Percentiles rank a stretch among this genome's conserved stretches.
phyloP scores from a whole-genome alignment of 2,329 filamentous ascomycete genomes.

The Xylaria sp. region DNA sequence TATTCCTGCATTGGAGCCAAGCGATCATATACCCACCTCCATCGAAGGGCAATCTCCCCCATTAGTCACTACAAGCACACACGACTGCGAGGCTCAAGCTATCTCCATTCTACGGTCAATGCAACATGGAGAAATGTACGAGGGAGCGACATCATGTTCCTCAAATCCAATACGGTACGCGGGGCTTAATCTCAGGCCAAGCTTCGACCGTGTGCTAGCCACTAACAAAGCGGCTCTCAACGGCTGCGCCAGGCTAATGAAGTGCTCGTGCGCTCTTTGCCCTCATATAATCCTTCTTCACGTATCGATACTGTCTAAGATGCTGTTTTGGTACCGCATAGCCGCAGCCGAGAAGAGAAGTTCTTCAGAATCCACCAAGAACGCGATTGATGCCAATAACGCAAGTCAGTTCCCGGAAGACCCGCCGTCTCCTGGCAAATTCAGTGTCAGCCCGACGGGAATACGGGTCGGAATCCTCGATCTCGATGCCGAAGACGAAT shows the following conservation, averaged over 20 bases:
- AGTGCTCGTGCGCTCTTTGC: slow-evolving; percentile 28
- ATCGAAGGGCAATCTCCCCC: neutral
- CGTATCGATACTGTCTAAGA: slow-evolving; percentile 32
- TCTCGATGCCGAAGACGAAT: slow-evolving; percentile 28
- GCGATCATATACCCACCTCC: neutral
- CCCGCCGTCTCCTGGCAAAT: slow-evolving; percentile 17
- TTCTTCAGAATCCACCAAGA: no score
- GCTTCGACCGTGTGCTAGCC: slow-evolving; percentile 32
- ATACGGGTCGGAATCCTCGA: slow-evolving; percentile 29
- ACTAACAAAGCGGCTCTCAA: slow-evolving; percentile 27
- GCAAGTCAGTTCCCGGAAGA: neutral
- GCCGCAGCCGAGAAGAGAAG: slow-evolving; percentile 12
- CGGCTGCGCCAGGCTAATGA: slow-evolving; percentile 24
- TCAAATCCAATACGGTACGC: slow-evolving; percentile 26
- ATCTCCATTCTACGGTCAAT: slow-evolving; percentile 25
- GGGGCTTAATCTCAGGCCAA: slow-evolving; percentile 16
- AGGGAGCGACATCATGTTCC: slow-evolving; percentile 21
- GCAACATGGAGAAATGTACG: slow-evolving; percentile 21
- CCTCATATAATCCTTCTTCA: slow-evolving; percentile 32
- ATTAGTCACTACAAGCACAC: neutral
- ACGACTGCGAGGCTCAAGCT: slow-evolving; percentile 33
- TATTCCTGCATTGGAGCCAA: neutral
- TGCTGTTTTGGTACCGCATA: slow-evolving; percentile 35
- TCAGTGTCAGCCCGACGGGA: slow-evolving; percentile 18
- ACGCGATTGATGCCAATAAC: neutral